Evolutionary conservation across 2,329 filamentous ascomycete genomes (phyloP).

Genomic region (Phialophora expanda): DNA sequence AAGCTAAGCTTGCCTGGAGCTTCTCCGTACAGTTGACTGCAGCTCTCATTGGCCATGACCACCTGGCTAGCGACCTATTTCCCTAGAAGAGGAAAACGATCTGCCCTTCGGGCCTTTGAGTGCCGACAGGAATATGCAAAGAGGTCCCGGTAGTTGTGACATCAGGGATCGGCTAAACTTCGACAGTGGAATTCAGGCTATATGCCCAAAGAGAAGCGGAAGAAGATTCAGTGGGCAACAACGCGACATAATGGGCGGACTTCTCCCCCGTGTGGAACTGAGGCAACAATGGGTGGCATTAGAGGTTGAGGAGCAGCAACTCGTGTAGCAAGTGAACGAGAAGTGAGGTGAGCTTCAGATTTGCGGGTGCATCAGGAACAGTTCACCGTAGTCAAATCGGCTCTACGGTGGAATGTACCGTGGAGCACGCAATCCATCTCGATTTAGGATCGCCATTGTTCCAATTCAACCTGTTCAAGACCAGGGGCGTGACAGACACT

Average conservation of each 20-base stretch:
- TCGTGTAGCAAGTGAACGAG: not conserved
- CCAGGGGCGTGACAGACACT: not conserved
- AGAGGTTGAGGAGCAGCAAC: not conserved
- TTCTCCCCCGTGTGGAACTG: constrained; percentile 7
- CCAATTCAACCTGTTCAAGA: not conserved
- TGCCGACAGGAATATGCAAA: constrained; percentile 22
- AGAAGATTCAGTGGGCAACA: not conserved
- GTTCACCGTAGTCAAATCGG: not conserved
- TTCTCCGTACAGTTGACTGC: constrained; percentile 19
- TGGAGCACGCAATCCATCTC: not conserved
- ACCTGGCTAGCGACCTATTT: not conserved
- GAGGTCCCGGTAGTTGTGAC: constrained; percentile 14
- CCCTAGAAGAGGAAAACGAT: constrained; percentile 21
- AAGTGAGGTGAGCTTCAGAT: not conserved
- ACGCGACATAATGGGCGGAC: not conserved
- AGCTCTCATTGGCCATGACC: constrained; percentile 8
- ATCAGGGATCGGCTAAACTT: constrained; percentile 29
- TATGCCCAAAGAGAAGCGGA: constrained; percentile 6
- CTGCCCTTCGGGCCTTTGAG: constrained; percentile 21
- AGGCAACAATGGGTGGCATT: not conserved
- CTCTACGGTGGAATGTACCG: not conserved
- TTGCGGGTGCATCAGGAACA: not conserved
- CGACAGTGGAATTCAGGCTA: constrained; percentile 28
- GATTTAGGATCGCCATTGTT: not conserved
- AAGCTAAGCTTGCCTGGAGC: constrained; percentile 8